Evolutionary conservation across 345 rosid genomes (phyloP).

Genomic region (Acer campestre): DNA sequence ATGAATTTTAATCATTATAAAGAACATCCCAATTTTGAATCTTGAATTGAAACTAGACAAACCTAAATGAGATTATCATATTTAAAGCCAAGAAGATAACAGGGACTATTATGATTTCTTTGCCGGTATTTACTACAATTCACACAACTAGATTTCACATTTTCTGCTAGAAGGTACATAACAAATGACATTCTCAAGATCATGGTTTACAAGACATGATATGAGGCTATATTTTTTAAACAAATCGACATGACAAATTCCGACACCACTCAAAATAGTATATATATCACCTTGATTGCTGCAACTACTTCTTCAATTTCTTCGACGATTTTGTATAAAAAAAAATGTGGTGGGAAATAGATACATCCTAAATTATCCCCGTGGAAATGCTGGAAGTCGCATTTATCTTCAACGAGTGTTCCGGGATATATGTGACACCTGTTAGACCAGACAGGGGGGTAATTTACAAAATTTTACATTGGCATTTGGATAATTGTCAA

Average conservation of each 20-base stretch:
- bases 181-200: slow-evolving; percentile 17
- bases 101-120: background rate
- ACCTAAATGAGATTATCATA: background rate
- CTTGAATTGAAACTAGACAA: background rate
- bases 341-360: slow-evolving; percentile 10
- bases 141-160: slow-evolving; percentile 13
- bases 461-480: background rate
- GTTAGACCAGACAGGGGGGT: slow-evolving; percentile 31
- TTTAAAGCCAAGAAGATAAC: background rate
- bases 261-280: background rate
- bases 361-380: slow-evolving; percentile 50
- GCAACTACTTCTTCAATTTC: background rate
- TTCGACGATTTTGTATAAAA: slow-evolving; percentile 25
- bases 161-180: slow-evolving; percentile 18
- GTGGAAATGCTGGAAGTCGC: slow-evolving; percentile 87
- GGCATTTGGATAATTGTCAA: background rate
- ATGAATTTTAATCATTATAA: too few species aligned
- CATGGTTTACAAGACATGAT: slow-evolving; percentile 17
- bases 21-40: too few species aligned
- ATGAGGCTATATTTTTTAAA: slow-evolving; percentile 10
- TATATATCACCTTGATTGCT: background rate
- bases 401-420: slow-evolving; percentile 87
- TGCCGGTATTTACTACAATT: slow-evolving; percentile 12
- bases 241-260: slow-evolving; percentile 15
- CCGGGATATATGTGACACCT: slow-evolving; percentile 89